A percentile compares a stretch with the other conserved stretches of the same genome.
Evolutionary conservation across 1,284 basidiomycete genomes (phyloP).

Genomic region (Tetrapyrgos nigripes): DNA sequence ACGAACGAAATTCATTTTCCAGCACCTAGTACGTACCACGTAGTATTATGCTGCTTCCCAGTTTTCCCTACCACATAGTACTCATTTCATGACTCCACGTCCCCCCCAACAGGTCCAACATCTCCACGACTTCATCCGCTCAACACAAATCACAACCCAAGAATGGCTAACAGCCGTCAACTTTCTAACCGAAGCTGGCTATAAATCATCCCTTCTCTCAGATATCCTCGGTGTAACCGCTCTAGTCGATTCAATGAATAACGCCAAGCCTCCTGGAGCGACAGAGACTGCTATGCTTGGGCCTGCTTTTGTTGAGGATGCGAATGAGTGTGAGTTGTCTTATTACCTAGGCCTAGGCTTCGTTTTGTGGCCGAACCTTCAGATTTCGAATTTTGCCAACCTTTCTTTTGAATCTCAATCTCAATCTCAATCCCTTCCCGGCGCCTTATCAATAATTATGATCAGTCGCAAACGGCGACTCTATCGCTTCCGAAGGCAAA

Average conservation of each 20-base stretch:
- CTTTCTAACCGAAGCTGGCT: conserved; percentile 77
- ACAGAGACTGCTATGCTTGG: conserved; percentile 84
- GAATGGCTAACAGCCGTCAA: conserved; percentile 86
- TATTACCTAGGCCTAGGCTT: too few species aligned
- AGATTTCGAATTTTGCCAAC: too few species aligned
- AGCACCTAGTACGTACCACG: too few species aligned
- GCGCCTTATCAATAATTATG: too few species aligned
- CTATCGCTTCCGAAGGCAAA: conserved; percentile 82
- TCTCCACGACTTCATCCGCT: conserved; percentile 74
- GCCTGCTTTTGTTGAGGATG: conserved; percentile 86
- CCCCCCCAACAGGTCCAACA: too few species aligned
- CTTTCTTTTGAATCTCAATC: not conserved
- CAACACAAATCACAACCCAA: conserved; percentile 77
- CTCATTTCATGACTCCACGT: too few species aligned
- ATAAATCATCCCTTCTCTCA: conserved; percentile 88
- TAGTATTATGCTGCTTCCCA: too few species aligned
- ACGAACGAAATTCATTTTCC: conserved; percentile 47
- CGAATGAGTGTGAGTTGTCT: conserved; percentile 65
- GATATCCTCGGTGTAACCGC: conserved; percentile 82
- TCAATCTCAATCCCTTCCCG: too few species aligned
- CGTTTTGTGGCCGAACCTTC: too few species aligned
- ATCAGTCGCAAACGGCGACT: conserved; percentile 63
- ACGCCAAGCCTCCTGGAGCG: conserved; percentile 67
- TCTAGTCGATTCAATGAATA: conserved; percentile 80
- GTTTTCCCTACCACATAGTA: too few species aligned